Percentiles rank a stretch among this genome's conserved stretches.
Conservation (phyloP, 192 early-diverging fungal species). For the Coemansia furcata region DNA sequence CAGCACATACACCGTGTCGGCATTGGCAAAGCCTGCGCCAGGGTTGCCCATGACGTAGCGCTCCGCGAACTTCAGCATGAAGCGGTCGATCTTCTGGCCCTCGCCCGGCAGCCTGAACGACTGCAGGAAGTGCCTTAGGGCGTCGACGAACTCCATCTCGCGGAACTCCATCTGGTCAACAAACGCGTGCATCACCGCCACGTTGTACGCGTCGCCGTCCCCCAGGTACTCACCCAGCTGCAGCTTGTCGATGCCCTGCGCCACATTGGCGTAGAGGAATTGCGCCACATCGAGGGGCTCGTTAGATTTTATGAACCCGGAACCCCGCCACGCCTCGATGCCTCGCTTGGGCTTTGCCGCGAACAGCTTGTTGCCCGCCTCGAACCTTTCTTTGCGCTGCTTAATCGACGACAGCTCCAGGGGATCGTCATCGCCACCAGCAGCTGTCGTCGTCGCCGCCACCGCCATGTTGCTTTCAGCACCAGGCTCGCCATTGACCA, state of each 20-base stretch:
- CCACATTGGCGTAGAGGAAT: conserved; percentile 61
- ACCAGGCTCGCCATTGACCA: neutral
- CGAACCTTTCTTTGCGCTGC: conserved; percentile 79
- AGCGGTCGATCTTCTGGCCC: conserved; percentile 94
- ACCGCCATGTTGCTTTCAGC: neutral
- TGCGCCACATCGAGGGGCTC: conserved; percentile 73
- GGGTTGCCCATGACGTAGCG: conserved; percentile 85
- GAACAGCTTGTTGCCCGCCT: conserved; percentile 76
- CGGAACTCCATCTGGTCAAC: conserved; percentile 86
- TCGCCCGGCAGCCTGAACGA: conserved; percentile 90
- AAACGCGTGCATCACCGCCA: conserved; percentile 96
- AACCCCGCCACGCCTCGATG: conserved; percentile 67
- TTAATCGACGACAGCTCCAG: conserved; percentile 79
- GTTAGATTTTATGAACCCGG: conserved; percentile 61
- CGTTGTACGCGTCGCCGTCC: conserved; percentile 88
- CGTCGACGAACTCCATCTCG: conserved; percentile 70
- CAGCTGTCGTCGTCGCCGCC: conserved; percentile 21
- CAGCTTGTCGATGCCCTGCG: conserved; percentile 83
- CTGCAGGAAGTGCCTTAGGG: conserved; percentile 81
- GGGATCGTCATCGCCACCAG: conserved; percentile 77
- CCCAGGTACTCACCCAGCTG: conserved; percentile 92
- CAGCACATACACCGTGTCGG: conserved; percentile 90
- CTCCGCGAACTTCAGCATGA: conserved; percentile 98
- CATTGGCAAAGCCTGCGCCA: conserved; percentile 72
- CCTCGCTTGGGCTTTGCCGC: conserved; percentile 91